phyloP scores from a whole-genome alignment of 2,329 filamentous ascomycete genomes.

The Plectosphaerella sp. region DNA sequence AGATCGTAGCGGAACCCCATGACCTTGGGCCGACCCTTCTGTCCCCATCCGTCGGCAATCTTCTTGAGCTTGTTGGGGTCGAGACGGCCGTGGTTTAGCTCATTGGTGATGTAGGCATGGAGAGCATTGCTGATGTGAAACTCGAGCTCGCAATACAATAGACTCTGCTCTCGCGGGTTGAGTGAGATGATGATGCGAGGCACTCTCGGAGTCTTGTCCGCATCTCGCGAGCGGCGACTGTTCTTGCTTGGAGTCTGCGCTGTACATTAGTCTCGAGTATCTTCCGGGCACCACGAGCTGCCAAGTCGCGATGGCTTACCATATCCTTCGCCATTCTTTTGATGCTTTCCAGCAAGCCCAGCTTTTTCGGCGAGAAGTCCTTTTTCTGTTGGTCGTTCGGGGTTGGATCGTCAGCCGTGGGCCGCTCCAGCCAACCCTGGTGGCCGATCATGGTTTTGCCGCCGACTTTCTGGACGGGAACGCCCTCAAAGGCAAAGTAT shows the following conservation, averaged over 20 bases:
- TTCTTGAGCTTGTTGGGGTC: conserved; percentile 46
- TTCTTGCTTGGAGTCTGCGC: conserved; percentile 31
- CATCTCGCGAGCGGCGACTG: conserved; percentile 23
- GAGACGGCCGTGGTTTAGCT: conserved; percentile 52
- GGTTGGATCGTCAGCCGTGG: conserved; percentile 15
- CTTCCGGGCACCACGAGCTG: background rate
- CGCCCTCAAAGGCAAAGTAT: conserved; percentile 34
- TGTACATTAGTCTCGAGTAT: background rate
- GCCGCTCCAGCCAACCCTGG: conserved; percentile 53
- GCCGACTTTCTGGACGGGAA: conserved; percentile 32
- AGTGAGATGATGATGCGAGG: conserved; percentile 43
- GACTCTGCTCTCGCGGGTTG: conserved; percentile 50
- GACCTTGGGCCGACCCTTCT: conserved; percentile 49
- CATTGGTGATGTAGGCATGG: conserved; percentile 46
- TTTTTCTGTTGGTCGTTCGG: conserved; percentile 14
- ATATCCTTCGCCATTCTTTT: conserved; percentile 51
- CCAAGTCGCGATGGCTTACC: conserved; percentile 27
- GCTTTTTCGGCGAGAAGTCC: conserved; percentile 27
- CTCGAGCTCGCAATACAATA: conserved; percentile 56
- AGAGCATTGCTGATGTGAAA: conserved; percentile 47
- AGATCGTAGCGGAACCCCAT: conserved; percentile 55
- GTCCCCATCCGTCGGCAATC: conserved; percentile 45
- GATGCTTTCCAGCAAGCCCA: conserved; percentile 41
- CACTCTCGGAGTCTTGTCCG: conserved; percentile 19
- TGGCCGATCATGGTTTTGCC: conserved; percentile 50